Evolutionary conservation across 2,329 filamentous ascomycete species (phyloP), one percentile per base, ranked within the genome.

Genomic region (Verticillium nubilum): DNA sequence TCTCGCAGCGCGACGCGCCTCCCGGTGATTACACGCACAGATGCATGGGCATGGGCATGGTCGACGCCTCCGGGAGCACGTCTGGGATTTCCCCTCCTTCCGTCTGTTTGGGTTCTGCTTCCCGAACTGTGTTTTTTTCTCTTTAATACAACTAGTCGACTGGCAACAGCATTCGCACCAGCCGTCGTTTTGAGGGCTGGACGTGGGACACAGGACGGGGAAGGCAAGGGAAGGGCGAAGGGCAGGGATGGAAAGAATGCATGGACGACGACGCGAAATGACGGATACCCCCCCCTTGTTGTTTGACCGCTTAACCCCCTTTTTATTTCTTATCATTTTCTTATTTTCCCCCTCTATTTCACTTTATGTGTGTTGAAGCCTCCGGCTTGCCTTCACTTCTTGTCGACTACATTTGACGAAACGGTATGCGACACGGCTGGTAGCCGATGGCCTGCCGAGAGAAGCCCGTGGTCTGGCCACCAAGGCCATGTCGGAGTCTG

Each of bases 191-290:
- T 66, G 64, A 67, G 66, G 69, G 69, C 68, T 70, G 69, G 58
- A 59, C 64, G 62, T 61, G 60, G 58, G 59, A 61, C 58, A 56
- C 61, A 47, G 42, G 42, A 47, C 19, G 42, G 42, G 42, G 42
- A 47, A 23, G 42, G 42, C 42, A 47, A 47, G n/a, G 35, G 35
- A 42, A 42, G 35, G 33, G 33, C 33, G n/a, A n/a, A 37, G 33
- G 42, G 42, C n/a, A 23, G 56, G 69, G 67, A 73, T 66, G 72
- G 72, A 68, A 69, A 75, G 74, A 76, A 75, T 74, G 75, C 67
- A 75, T 76, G 74, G 72, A 77, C 68, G 74, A 77, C 70, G 74
- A 77, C 70, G 73, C 69, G 70, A 73, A 67, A 75, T 67, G 74
- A 78, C 70, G 75, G 74, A 78, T 78, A 77, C 74, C 74, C 74